Base-by-base conservation (phyloP, 2,329 filamentous ascomycete genomes). In the Madurella fahalii region DNA sequence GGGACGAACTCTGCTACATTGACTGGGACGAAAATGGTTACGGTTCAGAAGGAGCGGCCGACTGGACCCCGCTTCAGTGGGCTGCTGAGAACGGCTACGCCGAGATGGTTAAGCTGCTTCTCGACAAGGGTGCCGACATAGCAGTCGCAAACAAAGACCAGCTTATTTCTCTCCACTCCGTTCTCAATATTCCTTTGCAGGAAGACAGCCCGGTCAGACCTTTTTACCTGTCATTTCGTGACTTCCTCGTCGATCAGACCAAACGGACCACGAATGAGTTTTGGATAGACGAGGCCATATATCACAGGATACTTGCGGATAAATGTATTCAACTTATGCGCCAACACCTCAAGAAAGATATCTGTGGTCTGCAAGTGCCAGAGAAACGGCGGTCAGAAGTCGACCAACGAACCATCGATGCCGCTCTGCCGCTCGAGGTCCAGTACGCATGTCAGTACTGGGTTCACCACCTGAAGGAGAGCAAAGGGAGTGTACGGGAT, bases 141-240 rank as follows among this genome's bases (percentile, higher is more conserved):
- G 25, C 25, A 25, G 25, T 25, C 25, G 25, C 25, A 25, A 25
- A 25, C 25, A 25, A 25, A 25, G 20, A 44, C 5, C 59, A 51
- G 9, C 55, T 71, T 13, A 56, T 64, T 12, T 40, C 58, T 11
- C 66, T 74, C 9, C 67, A 72, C 52, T 70, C 71, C 0, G 66
- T 73, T 5, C 50, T 75, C 0, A 57, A 61, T 41, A 54, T 73
- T 1, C 68, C 70, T 2, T 47, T 41, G 1, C 32, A 59, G 8
- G 2, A 47, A 17, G 51, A 58, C 46, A 16, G 16, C 5, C 65
- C 68, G 0, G 46, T 73, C 4, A 62, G 59, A 16, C 52, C 69
- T 1, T 62, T 68, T 4, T 70, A 74, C 53, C 58, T 67, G 5
- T 72, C 71, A 1, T 74, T 74, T 37, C 65, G 67, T 2, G 70